Percentiles rank a stretch among this genome's conserved stretches.
These are phyloP conservation scores for Ceratocystis ficicola DNA, from an alignment of 2,329 filamentous ascomycete genomes.

Conservation along the genomic window DNA sequence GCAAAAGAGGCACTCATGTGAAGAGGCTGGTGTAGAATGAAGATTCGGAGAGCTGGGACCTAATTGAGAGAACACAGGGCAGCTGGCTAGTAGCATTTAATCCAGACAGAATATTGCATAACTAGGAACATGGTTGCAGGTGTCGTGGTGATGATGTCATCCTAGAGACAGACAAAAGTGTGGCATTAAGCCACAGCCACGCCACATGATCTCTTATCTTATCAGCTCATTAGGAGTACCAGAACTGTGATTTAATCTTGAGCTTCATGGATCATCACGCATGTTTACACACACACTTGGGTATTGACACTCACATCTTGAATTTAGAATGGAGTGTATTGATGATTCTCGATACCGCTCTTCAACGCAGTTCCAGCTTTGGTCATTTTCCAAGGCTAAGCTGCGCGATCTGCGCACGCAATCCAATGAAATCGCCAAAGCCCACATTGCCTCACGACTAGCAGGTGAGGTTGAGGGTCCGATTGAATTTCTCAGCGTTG, in stretches of 20 bases:
- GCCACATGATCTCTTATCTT: not conserved
- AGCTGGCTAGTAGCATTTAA: not conserved
- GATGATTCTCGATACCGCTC: constrained; percentile 87
- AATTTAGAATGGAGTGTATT: constrained; percentile 16
- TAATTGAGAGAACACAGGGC: not conserved
- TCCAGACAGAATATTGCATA: not conserved
- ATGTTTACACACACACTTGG: not conserved
- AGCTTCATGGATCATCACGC: not conserved
- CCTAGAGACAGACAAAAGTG: not conserved
- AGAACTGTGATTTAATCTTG: not conserved
- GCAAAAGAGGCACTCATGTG: not conserved
- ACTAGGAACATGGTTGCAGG: not conserved
- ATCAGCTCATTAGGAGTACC: not conserved
- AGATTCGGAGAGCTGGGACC: not conserved
- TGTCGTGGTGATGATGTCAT: not conserved
- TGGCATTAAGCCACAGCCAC: not conserved
- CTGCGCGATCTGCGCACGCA: constrained; percentile 60
- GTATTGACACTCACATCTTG: not conserved
- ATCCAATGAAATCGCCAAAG: constrained; percentile 63
- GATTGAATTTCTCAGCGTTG: constrained; percentile 63
- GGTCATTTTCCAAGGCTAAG: constrained; percentile 73
- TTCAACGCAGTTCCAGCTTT: constrained; percentile 80
- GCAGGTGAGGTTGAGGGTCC: constrained; percentile 7
- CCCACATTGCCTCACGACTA: constrained; percentile 47
- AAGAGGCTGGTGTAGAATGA: not conserved